phyloP scores from a whole-genome alignment of 345 rosid genomes.

The Citrus hindsii region DNA sequence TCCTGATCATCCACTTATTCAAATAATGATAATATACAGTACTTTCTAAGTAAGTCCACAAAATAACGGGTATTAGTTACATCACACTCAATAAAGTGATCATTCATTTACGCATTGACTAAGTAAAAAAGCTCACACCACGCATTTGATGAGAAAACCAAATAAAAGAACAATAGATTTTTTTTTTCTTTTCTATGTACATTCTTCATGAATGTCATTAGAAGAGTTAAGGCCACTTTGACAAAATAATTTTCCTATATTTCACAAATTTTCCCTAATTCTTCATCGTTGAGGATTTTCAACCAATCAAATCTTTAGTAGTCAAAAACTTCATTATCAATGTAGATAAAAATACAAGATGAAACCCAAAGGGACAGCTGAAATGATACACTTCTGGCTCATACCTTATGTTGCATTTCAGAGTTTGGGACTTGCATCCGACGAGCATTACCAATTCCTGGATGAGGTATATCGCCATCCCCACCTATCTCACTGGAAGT shows the following conservation, averaged over 20 bases:
- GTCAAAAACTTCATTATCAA: conserved; percentile 4
- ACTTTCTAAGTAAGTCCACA: not conserved
- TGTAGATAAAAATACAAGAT: not conserved
- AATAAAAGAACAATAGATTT: not conserved
- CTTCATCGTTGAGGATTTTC: not conserved
- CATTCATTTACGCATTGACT: not conserved
- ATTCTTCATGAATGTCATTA: not conserved
- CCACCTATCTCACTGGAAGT: conserved; percentile 98
- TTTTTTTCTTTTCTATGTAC: not conserved
- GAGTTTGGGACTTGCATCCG: conserved; percentile 93
- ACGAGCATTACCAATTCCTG: conserved; percentile 88
- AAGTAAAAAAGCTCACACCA: not conserved
- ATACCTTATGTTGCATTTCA: conserved; percentile 85
- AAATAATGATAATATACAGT: not conserved
- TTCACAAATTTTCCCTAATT: not conserved
- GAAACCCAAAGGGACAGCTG: conserved; percentile 3
- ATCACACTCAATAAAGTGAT: not conserved
- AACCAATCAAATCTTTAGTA: not conserved
- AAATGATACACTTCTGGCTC: conserved; percentile 7
- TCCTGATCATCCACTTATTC: not conserved
- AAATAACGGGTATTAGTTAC: not conserved
- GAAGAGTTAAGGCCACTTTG: not conserved
- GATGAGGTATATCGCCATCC: conserved; percentile 96
- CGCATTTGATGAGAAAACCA: not conserved
- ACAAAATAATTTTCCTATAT: not conserved